Evolutionary conservation across 1,284 basidiomycete genomes (phyloP).

Genomic region (Chalciporus sp.): DNA sequence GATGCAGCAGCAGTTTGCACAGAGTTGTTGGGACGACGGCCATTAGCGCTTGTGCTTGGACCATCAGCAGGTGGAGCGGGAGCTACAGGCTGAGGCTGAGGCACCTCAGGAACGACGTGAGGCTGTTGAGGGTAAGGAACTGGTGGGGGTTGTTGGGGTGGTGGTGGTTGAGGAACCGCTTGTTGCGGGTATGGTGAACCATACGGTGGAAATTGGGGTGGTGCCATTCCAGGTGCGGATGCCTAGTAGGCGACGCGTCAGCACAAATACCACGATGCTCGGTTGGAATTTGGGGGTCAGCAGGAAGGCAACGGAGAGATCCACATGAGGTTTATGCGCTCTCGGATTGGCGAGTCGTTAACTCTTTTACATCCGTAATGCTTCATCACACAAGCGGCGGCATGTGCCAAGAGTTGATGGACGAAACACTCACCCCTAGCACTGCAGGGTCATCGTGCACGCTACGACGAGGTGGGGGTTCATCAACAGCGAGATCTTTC

Average conservation of each 20-base stretch:
- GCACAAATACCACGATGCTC: neutral
- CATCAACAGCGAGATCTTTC: conserved; percentile 78
- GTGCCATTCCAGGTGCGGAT: conserved; percentile 36
- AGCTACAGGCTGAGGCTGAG: conserved; percentile 24
- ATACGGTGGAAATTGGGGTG: conserved; percentile 34
- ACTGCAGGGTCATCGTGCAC: conserved; percentile 81
- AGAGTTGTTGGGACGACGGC: conserved; percentile 42
- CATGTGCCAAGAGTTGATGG: conserved; percentile 8
- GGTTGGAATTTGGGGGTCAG: conserved; percentile 35
- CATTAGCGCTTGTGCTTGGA: conserved; percentile 28
- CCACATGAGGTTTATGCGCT: conserved; percentile 56
- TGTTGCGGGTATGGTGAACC: conserved; percentile 32
- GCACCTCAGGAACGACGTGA: conserved; percentile 30
- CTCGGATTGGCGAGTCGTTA: conserved; percentile 45
- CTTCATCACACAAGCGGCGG: conserved; percentile 41
- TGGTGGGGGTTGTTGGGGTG: conserved; percentile 25
- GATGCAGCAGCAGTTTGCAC: conserved; percentile 74
- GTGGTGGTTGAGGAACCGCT: conserved; percentile 29
- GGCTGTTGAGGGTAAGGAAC: conserved; percentile 31
- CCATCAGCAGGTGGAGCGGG: conserved; percentile 16
- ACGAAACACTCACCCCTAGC: conserved; percentile 57
- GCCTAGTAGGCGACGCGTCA: conserved; percentile 33
- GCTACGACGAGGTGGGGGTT: conserved; percentile 56
- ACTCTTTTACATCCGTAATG: conserved; percentile 55
- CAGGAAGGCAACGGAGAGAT: conserved; percentile 64